Evolutionary conservation across 2,329 filamentous ascomycete species (phyloP).

Genomic region (Exophiala phaeomuriformis): DNA sequence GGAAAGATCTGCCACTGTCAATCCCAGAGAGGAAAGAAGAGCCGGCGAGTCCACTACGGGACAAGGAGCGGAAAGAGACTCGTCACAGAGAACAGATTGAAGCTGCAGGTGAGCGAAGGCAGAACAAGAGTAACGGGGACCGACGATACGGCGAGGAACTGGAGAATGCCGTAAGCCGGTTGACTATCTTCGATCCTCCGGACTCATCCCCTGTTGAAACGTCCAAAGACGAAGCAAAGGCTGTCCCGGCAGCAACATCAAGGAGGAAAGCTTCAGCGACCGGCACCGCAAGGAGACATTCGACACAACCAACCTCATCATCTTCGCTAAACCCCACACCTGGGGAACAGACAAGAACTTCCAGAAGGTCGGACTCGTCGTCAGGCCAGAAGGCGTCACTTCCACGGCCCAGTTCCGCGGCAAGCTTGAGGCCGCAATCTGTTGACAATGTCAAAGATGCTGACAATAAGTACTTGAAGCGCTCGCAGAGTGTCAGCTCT

Average conservation of each 20-base stretch:
- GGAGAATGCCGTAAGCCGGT: slow-evolving; percentile 21
- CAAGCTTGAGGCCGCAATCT: background rate
- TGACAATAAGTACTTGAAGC: slow-evolving; percentile 6
- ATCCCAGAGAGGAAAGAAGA: slow-evolving; percentile 17
- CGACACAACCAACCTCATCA: slow-evolving; percentile 12
- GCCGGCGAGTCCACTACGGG: slow-evolving; percentile 21
- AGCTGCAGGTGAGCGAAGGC: slow-evolving; percentile 16
- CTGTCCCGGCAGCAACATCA: slow-evolving; percentile 3
- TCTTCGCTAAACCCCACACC: slow-evolving; percentile 1
- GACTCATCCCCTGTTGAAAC: slow-evolving; percentile 17
- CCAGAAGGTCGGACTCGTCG: background rate
- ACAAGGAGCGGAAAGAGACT: slow-evolving; percentile 30
- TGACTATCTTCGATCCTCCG: slow-evolving; percentile 25
- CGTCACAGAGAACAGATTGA: slow-evolving; percentile 22
- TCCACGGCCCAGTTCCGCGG: slow-evolving; percentile 5
- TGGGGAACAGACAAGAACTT: background rate
- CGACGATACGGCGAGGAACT: slow-evolving; percentile 8
- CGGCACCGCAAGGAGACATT: slow-evolving; percentile 11
- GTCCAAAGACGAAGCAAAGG: slow-evolving; percentile 2
- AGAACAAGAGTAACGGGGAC: background rate
- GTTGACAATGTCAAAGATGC: background rate
- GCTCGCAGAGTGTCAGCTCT: slow-evolving; percentile 13
- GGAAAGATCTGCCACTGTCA: slow-evolving; percentile 10
- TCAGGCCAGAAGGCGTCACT: background rate
- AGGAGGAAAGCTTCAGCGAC: slow-evolving; percentile 7